Conservation (phyloP, 192 early-diverging fungal species). For the Entomortierella chlamydospora region DNA sequence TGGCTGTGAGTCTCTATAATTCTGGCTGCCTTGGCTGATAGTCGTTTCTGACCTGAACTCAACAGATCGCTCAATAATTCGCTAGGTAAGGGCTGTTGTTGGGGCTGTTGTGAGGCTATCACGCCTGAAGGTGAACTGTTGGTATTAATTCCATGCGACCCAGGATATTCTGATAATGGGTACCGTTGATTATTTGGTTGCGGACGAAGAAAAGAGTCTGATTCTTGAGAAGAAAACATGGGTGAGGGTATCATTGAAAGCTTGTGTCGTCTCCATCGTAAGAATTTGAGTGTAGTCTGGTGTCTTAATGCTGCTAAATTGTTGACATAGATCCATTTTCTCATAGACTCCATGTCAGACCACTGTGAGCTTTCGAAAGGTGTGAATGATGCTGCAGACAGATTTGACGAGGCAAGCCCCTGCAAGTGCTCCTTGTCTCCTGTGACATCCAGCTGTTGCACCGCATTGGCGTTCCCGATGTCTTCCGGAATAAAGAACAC, state of each 20-base stretch:
- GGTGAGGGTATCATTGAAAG: background rate
- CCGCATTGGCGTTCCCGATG: background rate
- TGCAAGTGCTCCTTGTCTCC: background rate
- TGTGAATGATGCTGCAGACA: background rate
- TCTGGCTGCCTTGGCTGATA: slow-evolving; percentile 12
- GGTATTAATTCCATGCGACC: background rate
- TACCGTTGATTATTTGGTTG: background rate
- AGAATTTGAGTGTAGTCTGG: slow-evolving; percentile 35
- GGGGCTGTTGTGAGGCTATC: background rate
- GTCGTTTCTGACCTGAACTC: background rate
- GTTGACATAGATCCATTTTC: slow-evolving; percentile 23
- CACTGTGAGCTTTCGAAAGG: background rate
- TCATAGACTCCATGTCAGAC: slow-evolving; percentile 2
- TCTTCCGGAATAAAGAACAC: slow-evolving; percentile 1
- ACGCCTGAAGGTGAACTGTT: slow-evolving; percentile 4
- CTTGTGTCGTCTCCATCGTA: slow-evolving; percentile 20
- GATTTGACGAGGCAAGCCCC: background rate
- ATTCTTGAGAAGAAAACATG: slow-evolving; percentile 29
- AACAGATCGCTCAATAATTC: slow-evolving; percentile 5
- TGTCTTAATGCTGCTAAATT: slow-evolving; percentile 28
- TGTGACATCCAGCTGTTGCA: slow-evolving; percentile 16
- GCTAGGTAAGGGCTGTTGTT: background rate
- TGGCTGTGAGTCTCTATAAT: slow-evolving; percentile 27
- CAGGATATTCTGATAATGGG: background rate
- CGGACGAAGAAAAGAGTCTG: slow-evolving; percentile 1